A percentile compares a stretch with the other conserved stretches of the same genome.
Evolutionary conservation across 768 basidiomycete species (phyloP).

Genomic region (Lentinus brumalis): DNA sequence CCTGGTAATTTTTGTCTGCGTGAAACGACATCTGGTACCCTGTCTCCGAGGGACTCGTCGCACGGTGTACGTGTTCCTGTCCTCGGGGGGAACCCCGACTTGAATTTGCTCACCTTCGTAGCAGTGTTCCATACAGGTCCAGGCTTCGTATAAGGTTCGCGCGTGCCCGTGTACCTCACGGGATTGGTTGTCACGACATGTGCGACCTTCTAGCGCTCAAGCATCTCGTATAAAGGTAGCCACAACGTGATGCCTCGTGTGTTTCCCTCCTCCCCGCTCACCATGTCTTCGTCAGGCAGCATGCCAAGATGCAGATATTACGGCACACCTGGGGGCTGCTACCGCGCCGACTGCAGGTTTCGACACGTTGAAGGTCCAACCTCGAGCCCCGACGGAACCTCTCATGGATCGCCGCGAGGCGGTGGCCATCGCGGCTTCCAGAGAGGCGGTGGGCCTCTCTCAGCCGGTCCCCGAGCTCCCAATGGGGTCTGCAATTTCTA

Average conservation of each 20-base stretch:
- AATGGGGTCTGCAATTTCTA: slow-evolving; percentile 47
- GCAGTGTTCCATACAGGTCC: no score
- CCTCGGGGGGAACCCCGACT: no score
- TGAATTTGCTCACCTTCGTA: no score
- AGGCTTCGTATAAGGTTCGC: no score
- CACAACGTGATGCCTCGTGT: neutral
- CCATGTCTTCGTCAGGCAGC: slow-evolving; percentile 10
- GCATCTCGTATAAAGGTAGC: neutral
- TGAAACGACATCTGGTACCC: no score
- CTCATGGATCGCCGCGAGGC: neutral
- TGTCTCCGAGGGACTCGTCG: no score
- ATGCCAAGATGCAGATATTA: slow-evolving; percentile 40
- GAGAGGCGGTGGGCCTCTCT: neutral
- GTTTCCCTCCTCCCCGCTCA: neutral
- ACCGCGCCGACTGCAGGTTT: slow-evolving; percentile 13
- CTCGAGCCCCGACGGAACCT: neutral
- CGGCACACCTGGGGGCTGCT: slow-evolving; percentile 48
- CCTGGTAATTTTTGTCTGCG: no score
- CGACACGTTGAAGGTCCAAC: slow-evolving; percentile 10
- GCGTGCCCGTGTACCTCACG: neutral
- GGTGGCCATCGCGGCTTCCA: neutral
- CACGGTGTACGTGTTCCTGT: no score
- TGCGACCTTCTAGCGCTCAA: neutral
- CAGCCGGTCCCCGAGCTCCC: slow-evolving; percentile 25
- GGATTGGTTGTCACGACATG: neutral